Base-by-base conservation (phyloP, 495 filamentous ascomycete species). In the Penicillium turbatum region DNA sequence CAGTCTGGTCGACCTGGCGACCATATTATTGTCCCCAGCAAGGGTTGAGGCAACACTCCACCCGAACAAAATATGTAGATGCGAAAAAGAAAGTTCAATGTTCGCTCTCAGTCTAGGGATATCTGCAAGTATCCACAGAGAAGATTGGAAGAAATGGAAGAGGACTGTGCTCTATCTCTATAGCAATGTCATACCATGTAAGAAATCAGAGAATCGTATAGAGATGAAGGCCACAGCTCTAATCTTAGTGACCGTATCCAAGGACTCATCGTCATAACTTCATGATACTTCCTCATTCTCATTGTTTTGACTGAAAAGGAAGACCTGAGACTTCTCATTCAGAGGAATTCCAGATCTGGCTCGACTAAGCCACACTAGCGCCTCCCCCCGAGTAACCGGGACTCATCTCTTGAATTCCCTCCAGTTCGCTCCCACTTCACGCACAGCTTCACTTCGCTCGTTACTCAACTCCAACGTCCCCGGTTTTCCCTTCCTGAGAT, bases 401-500 rank as follows among this genome's bases (percentile, higher is more conserved):
- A 16, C 29, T 44, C 40, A 43, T 4, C 21, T 15, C 45, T 48
- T 16, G 44, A 34, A 29, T 12, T 44, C 32, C 6, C 9, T 12
- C 13, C 31, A 35, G 17, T 26, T 15, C 30, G 6, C 44, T 44
- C 36, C 12, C 11, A 17, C n/a, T 11, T 15, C n/a, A 24, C n/a
- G 19, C 39, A 37, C 29, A 5, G 16, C 45, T 48, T 37, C 35
- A 5, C 12, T 26, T 51, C 39, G n/a, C 40, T 53, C 24, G 35
- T n/a, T 13, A 8, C 31, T 19, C 31, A 13, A 27, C 13, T 24
- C 3, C 35, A 8, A 21, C 35, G 5, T 6, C 24, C 38, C 38
- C 10, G n/a, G n/a, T 51, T 39, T 26, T 15, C 21, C 53, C n/a
- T 5, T 37, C 35, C 45, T 55, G 42, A 52, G 62, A 67, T 64